Evolutionary conservation across 163 green algal genomes (phyloP).

Genomic region (Chlamydomonas reinhardtii): DNA sequence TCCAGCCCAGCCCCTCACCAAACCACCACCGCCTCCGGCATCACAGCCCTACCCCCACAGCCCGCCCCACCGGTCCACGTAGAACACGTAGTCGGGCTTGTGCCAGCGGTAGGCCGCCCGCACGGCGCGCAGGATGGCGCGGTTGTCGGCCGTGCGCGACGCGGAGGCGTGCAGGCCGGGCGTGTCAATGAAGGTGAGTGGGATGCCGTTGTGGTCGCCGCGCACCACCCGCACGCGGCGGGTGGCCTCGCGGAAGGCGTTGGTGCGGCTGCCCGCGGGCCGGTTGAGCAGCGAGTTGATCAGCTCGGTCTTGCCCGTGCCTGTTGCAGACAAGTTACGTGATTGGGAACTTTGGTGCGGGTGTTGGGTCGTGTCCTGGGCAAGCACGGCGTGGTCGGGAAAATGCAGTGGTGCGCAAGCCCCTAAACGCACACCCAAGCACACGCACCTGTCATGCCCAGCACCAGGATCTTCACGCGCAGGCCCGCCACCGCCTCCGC

Average conservation of each 20-base stretch:
- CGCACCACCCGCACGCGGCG: slow-evolving; percentile 58
- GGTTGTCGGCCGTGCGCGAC: slow-evolving; percentile 54
- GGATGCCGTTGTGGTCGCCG: slow-evolving; percentile 55
- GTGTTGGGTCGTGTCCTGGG: too few species aligned
- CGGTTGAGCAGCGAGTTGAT: slow-evolving; percentile 69
- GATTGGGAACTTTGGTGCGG: too few species aligned
- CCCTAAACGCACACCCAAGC: too few species aligned
- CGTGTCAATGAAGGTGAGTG: slow-evolving; percentile 70
- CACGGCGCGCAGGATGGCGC: slow-evolving; percentile 58
- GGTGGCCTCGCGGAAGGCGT: slow-evolving; percentile 61
- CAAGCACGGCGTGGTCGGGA: too few species aligned
- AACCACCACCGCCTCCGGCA: too few species aligned
- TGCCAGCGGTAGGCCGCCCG: slow-evolving; percentile 49
- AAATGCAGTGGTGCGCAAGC: too few species aligned
- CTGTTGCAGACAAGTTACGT: too few species aligned
- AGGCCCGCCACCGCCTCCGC: slow-evolving; percentile 17
- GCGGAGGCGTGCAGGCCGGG: slow-evolving; percentile 64
- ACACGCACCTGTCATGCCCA: slow-evolving; percentile 65
- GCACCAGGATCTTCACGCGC: slow-evolving; percentile 64
- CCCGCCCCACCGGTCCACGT: slow-evolving; percentile 71
- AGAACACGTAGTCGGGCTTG: slow-evolving; percentile 75
- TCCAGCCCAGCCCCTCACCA: too few species aligned
- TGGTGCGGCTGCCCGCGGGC: slow-evolving; percentile 51
- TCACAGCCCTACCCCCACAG: too few species aligned
- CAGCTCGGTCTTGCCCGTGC: slow-evolving; percentile 71